Evolutionary conservation across 345 rosid genomes (phyloP).

Genomic region (Cardamine occulta): DNA sequence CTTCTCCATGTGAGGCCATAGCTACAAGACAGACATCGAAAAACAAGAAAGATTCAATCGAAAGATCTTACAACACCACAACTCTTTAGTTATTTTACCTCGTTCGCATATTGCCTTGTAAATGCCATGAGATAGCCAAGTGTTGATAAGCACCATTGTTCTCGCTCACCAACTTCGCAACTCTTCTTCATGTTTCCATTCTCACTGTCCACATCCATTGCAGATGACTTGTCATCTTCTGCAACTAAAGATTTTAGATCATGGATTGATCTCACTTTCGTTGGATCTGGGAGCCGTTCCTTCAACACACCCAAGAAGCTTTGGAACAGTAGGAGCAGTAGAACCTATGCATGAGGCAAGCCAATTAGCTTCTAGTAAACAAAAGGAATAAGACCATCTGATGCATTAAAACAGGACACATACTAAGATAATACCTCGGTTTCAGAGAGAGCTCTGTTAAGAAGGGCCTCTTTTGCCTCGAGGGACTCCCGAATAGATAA

Average conservation of each 20-base stretch:
- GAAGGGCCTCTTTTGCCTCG: slow-evolving; percentile 91
- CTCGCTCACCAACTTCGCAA: slow-evolving; percentile 71
- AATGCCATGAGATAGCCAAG: slow-evolving; percentile 87
- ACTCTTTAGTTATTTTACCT: slow-evolving; percentile 52
- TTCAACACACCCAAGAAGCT: slow-evolving; percentile 70
- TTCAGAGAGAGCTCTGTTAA: slow-evolving; percentile 77
- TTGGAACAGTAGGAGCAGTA: slow-evolving; percentile 67
- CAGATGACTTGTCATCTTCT: slow-evolving; percentile 60
- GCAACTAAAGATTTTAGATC: slow-evolving; percentile 58
- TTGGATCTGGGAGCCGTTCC: slow-evolving; percentile 81
- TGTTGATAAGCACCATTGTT: slow-evolving; percentile 94
- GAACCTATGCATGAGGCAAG: slow-evolving; percentile 50
- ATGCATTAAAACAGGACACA: neutral
- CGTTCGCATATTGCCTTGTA: slow-evolving; percentile 88
- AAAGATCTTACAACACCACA: neutral
- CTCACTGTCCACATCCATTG: slow-evolving; percentile 84
- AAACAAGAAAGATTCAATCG: slow-evolving; percentile 10
- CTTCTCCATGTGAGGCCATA: slow-evolving; percentile 86
- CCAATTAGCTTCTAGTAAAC: slow-evolving; percentile 1
- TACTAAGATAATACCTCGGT: slow-evolving; percentile 64
- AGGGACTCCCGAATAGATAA: slow-evolving; percentile 63
- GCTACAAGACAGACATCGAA: slow-evolving; percentile 50
- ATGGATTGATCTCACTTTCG: slow-evolving; percentile 59
- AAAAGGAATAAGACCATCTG: slow-evolving; percentile 13
- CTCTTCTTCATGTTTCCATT: slow-evolving; percentile 63